A percentile compares a stretch with the other conserved stretches of the same genome.
These are phyloP conservation scores for Helianthus tuberosus DNA, from an alignment of 129 eudicot species.

Conservation along the genomic window DNA sequence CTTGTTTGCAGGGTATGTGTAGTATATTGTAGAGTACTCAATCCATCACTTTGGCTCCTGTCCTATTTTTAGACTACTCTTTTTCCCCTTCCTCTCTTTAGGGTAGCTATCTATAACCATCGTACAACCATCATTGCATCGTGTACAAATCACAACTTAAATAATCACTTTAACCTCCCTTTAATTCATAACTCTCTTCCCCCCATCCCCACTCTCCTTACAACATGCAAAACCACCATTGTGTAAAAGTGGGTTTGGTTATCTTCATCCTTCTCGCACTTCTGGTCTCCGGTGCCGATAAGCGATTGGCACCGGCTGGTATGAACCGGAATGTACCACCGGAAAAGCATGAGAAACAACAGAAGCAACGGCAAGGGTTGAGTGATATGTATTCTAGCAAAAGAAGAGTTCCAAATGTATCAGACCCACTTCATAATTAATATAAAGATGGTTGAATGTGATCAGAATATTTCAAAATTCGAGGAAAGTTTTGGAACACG, in stretches of 20 bases:
- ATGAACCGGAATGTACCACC: slow-evolving; percentile 15
- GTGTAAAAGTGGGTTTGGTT: not conserved
- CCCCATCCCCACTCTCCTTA: not conserved
- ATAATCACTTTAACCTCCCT: not conserved
- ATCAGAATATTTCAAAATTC: not conserved
- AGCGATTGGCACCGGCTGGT: not conserved
- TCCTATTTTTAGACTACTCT: slow-evolving; percentile 20
- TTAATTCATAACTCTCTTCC: slow-evolving; percentile 16
- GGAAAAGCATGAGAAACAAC: slow-evolving; percentile 26
- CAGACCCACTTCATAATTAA: slow-evolving; percentile 54
- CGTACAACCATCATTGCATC: slow-evolving; percentile 33
- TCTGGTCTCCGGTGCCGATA: slow-evolving; percentile 32
- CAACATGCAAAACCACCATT: slow-evolving; percentile 34
- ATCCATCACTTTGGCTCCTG: slow-evolving; percentile 21
- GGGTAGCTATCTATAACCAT: not conserved
- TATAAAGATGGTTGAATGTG: not conserved
- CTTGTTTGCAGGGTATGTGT: slow-evolving; percentile 49
- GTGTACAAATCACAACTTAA: slow-evolving; percentile 14
- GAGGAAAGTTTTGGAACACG: slow-evolving; percentile 13
- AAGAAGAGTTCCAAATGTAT: slow-evolving; percentile 53
- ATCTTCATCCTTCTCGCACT: slow-evolving; percentile 31
- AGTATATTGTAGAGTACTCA: slow-evolving; percentile 31
- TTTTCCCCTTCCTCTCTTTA: slow-evolving; percentile 8
- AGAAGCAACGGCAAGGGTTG: slow-evolving; percentile 1
- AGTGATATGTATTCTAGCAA: slow-evolving; percentile 36